Base-by-base conservation (phyloP, 257 asterid species). In the Salvia splendens region DNA sequence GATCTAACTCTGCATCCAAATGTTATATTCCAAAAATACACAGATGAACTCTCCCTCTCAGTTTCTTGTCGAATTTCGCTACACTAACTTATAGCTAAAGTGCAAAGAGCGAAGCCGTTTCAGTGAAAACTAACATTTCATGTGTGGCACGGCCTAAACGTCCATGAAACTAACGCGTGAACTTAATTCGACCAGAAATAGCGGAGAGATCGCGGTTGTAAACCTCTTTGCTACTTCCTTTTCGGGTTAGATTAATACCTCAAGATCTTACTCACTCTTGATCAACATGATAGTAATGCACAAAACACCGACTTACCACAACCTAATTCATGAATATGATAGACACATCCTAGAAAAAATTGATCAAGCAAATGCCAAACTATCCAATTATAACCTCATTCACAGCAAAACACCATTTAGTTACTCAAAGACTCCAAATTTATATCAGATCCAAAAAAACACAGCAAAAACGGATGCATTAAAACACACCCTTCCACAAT, bases 361-460 rank as follows among this genome's bases (percentile, higher is more conserved):
- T 30, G 15, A 35, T 17, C 8, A 41, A 68, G 67, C 7, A n/a
- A 61, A 45, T 45, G 51, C 10, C 50, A 30, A 17, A 65, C 14
- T 42, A 8, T 42, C 12, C 65, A 63, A 41, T n/a, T 24, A 57
- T 38, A 57, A 47, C 16, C 61, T 65, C 48, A 49, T 28, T 5
- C 14, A 35, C 14, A 66, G 11, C 60, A 41, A 67, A 59, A 9
- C 30, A 56, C 2, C 28, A 52, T 6, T 30, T 32, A 10, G 56
- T 42, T 15, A 6, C 54, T 15, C 24, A 12, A 56, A 43, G 30
- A 24, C 30, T 24, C 30, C 30, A 24, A 24, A 24, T 24, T 24
- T 24, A 24, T 68, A 52, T 17, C 69, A 56, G 77, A 76, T 76
- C 73, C 67, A 65, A 42, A 52, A n/a, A 6, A 57, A 64, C 67